A percentile compares a stretch with the other conserved stretches of the same genome.
Evolutionary conservation across 805 yeast species (phyloP).

Genomic region (Metschnikowia lunata): DNA sequence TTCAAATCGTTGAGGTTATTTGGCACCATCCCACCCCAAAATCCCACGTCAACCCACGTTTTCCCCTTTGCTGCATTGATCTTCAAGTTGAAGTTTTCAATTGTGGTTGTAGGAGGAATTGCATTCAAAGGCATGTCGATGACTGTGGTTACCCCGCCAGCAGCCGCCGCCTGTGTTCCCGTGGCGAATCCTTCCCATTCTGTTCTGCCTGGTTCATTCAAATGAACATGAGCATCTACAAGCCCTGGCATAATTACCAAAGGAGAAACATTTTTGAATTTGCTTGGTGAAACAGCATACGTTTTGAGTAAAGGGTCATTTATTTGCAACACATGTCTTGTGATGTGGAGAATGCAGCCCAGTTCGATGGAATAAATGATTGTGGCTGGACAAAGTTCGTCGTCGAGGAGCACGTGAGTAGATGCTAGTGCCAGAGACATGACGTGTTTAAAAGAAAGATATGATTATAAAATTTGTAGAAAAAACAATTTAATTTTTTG

Average conservation of each 20-base stretch:
- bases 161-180: slow-evolving; percentile 90
- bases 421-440: slow-evolving; percentile 68
- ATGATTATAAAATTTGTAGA: neutral
- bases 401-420: slow-evolving; percentile 49
- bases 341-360: slow-evolving; percentile 55
- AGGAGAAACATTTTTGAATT: slow-evolving; percentile 57
- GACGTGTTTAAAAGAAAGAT: neutral
- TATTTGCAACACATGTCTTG: slow-evolving; percentile 25
- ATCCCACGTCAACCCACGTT: slow-evolving; percentile 90
- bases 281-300: slow-evolving; percentile 40
- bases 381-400: slow-evolving; percentile 52
- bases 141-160: slow-evolving; percentile 95
- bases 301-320: slow-evolving; percentile 37
- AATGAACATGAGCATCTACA: slow-evolving; percentile 90
- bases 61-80: slow-evolving; percentile 74
- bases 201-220: slow-evolving; percentile 96
- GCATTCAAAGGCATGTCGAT: slow-evolving; percentile 96
- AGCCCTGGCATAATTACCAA: slow-evolving; percentile 78
- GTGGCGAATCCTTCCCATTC: slow-evolving; percentile 99
- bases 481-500: neutral
- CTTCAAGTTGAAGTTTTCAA: slow-evolving; percentile 70
- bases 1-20: slow-evolving; percentile 61
- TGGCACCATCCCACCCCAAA: slow-evolving; percentile 96
- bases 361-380: slow-evolving; percentile 50
- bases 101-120: slow-evolving; percentile 89